Conservation (phyloP, 306 rosid genomes). For the Mucuna pruriens region DNA sequence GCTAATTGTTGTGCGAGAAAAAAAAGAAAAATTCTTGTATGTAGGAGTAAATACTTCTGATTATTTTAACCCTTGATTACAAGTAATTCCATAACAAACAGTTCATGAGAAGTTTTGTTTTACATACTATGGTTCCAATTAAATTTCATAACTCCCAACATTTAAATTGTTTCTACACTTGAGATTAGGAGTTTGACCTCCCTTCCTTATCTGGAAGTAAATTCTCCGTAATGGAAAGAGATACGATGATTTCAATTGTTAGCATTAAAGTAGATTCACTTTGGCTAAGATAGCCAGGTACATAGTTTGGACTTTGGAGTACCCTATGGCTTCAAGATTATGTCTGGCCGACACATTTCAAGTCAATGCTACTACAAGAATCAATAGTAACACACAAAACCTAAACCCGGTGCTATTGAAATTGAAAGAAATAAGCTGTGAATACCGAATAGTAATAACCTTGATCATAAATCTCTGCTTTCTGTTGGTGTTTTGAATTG, state of each 20-base stretch:
- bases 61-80: not conserved
- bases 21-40: not conserved
- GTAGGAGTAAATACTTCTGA: not conserved
- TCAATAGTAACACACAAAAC: not conserved
- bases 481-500: not conserved
- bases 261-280: not conserved
- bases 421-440: slow-evolving; percentile 7
- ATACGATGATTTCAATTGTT: not conserved
- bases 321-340: slow-evolving; percentile 20
- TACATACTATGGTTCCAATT: too few species aligned
- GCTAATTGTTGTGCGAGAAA: not conserved
- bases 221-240: not conserved
- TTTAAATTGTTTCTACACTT: slow-evolving; percentile 26
- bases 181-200: not conserved
- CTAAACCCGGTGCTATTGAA: not conserved
- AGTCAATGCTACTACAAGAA: slow-evolving; percentile 15
- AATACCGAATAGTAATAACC: not conserved
- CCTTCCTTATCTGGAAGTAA: not conserved
- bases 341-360: slow-evolving; percentile 1
- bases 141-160: not conserved
- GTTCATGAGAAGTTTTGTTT: not conserved
- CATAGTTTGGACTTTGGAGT: slow-evolving; percentile 23
- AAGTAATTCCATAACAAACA: not conserved
- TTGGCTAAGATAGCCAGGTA: not conserved
- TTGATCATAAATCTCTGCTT: slow-evolving; percentile 10